Evolutionary conservation across 2,329 filamentous ascomycete genomes (phyloP).

Genomic region (Rutstroemia sp.): DNA sequence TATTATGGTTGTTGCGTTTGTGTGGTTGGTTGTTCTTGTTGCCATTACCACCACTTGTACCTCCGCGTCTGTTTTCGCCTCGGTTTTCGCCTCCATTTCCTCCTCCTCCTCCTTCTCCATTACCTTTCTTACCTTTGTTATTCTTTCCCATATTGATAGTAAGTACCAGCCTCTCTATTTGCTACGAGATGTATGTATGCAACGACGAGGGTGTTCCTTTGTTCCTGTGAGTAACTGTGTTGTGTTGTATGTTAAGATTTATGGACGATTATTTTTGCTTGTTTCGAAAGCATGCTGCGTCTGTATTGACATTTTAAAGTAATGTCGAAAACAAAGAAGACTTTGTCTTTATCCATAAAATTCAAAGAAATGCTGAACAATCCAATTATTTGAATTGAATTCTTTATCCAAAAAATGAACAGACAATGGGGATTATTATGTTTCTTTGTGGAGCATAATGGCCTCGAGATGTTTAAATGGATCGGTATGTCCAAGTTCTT

Average conservation of each 20-base stretch:
- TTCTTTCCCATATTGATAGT: not conserved
- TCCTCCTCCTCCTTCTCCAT: not conserved
- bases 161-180: not conserved
- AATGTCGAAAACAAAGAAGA: not conserved
- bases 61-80: not conserved
- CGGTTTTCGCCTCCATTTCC: not conserved
- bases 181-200: not conserved
- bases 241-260: too few relatives aligned
- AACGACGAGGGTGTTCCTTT: too few relatives aligned
- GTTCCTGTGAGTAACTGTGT: too few relatives aligned
- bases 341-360: not conserved
- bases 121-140: not conserved
- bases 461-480: not conserved
- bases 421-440: not conserved
- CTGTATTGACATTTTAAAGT: too few relatives aligned
- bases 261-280: too few relatives aligned
- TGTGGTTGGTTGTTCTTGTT: not conserved
- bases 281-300: too few relatives aligned
- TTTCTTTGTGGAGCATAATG: not conserved
- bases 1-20: not conserved
- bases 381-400: not conserved
- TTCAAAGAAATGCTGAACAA: not conserved
- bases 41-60: not conserved
- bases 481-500: not conserved
- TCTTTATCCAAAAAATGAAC: not conserved